A percentile compares a stretch with the other conserved stretches of the same genome.
Evolutionary conservation across 2,329 filamentous ascomycete species (phyloP).

Genomic region (Hymenoscyphus linearis): DNA sequence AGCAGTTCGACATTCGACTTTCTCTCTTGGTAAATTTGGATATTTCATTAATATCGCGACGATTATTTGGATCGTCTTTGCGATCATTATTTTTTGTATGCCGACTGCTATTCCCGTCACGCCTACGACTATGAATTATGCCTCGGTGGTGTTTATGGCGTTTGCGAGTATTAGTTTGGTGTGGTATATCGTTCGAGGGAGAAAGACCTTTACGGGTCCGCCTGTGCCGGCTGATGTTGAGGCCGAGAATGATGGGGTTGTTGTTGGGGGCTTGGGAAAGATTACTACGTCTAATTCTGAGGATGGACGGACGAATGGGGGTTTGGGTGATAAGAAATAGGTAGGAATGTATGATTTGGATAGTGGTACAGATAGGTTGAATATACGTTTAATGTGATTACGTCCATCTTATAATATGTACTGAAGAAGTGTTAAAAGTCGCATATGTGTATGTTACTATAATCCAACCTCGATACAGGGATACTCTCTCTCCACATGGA

Average conservation of each 20-base stretch:
- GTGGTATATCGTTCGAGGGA: slow-evolving; percentile 60
- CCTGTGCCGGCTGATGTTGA: slow-evolving; percentile 25
- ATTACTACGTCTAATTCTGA: slow-evolving; percentile 13
- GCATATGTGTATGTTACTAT: too few relatives aligned
- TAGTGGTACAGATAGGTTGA: not conserved
- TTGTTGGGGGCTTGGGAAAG: slow-evolving; percentile 18
- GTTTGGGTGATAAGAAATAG: not conserved
- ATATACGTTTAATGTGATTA: too few relatives aligned
- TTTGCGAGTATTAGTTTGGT: slow-evolving; percentile 54
- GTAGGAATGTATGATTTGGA: not conserved
- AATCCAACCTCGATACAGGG: too few relatives aligned
- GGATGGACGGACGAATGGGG: not conserved
- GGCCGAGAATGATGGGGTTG: slow-evolving; percentile 23
- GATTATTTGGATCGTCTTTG: slow-evolving; percentile 64
- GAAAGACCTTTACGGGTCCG: slow-evolving; percentile 60
- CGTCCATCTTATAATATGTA: too few relatives aligned
- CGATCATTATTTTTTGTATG: slow-evolving; percentile 73
- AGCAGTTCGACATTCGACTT: slow-evolving; percentile 60
- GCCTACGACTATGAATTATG: slow-evolving; percentile 59
- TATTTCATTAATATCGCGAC: slow-evolving; percentile 62
- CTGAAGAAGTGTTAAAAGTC: too few relatives aligned
- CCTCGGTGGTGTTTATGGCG: slow-evolving; percentile 58
- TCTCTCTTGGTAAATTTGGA: slow-evolving; percentile 64
- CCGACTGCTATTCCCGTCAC: slow-evolving; percentile 56
- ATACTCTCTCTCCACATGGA: too few relatives aligned